Base-by-base conservation (phyloP, 2,329 filamentous ascomycete genomes). In the Arthrobotrys sphaeroides region DNA sequence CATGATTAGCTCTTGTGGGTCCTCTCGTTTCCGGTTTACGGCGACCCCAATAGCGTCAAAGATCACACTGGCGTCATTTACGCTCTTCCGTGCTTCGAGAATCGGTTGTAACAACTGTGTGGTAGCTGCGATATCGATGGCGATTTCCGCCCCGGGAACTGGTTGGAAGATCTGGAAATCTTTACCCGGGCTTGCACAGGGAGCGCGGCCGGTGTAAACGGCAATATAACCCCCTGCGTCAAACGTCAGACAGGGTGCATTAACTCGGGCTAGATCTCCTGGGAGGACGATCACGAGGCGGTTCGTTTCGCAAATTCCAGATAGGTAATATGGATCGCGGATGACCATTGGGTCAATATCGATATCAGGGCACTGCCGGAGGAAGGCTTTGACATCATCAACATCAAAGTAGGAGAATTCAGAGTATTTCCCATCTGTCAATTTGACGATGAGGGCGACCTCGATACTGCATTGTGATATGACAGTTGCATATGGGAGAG, bases 91-190 rank as follows among this genome's bases (percentile, higher is more conserved):
- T 1, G 28, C 53, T 28, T 78, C 53, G 4, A 83, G 77, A n/a
- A 83, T 81, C 0, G 81, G 82, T 2, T 80, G 79, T 5, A 83
- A 78, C 1, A 80, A 51, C 67, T 83, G 82, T 26, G 81, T 81
- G 12, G 83, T 77, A n/a, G 82, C 80, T 1, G 81, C 79, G 1
- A 81, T 77, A 49, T 84, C 81, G 3, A 82, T 80, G 5, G 77
- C 78, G 31, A 81, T 79, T 64, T 81, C 81, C n/a, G 79, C 79
- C n/a, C 77, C 77, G 2, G 78, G 78, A 10, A 76, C 74, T 0
- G 82, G 82, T 7, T 81, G 78, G 53, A 83, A 83, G 24, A 51
- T 33, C 13, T 24, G 45, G 42, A 72, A 72, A 47, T 83, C 82
- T 26, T 80, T 74, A 2, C 82, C 81, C 1, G 82, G 80, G 2